Conservation (phyloP, 805 yeast species). For the Lachancea quebecensis region DNA sequence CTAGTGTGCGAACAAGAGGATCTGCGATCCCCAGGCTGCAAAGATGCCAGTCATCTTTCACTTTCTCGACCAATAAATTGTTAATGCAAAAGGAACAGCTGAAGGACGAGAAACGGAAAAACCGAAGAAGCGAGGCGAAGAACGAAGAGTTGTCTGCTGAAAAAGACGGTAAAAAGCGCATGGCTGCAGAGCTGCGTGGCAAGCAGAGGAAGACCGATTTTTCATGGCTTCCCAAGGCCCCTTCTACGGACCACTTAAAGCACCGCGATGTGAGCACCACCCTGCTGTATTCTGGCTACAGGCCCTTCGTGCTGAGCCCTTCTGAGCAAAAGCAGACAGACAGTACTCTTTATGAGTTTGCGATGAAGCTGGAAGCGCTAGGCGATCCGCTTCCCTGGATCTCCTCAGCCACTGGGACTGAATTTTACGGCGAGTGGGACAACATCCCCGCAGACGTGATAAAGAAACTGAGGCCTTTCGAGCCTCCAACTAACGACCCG, state of each 20-base stretch:
- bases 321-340: slow-evolving; percentile 14
- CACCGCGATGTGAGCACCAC: slow-evolving; percentile 20
- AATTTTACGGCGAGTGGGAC: slow-evolving; percentile 32
- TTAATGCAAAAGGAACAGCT: slow-evolving; percentile 16
- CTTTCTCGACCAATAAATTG: slow-evolving; percentile 20
- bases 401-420: slow-evolving; percentile 33
- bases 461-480: slow-evolving; percentile 30
- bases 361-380: slow-evolving; percentile 26
- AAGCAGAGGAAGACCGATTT: slow-evolving; percentile 12
- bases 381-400: slow-evolving; percentile 31
- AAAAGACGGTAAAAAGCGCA: not conserved
- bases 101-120: slow-evolving; percentile 8
- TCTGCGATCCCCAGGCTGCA: slow-evolving; percentile 4
- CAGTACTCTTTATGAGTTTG: slow-evolving; percentile 22
- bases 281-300: slow-evolving; percentile 28
- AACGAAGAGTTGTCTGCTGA: not conserved
- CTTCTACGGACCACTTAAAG: slow-evolving; percentile 21
- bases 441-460: slow-evolving; percentile 28
- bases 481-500: slow-evolving; percentile 22
- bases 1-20: slow-evolving; percentile 3
- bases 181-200: slow-evolving; percentile 1
- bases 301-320: slow-evolving; percentile 23
- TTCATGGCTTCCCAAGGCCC: slow-evolving; percentile 28
- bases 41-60: slow-evolving; percentile 21
- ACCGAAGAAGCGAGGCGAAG: not conserved